Evolutionary conservation across 2,329 filamentous ascomycete species (phyloP), one percentile per base, ranked within the genome.

Genomic region (Aphanoascus verrucosus): DNA sequence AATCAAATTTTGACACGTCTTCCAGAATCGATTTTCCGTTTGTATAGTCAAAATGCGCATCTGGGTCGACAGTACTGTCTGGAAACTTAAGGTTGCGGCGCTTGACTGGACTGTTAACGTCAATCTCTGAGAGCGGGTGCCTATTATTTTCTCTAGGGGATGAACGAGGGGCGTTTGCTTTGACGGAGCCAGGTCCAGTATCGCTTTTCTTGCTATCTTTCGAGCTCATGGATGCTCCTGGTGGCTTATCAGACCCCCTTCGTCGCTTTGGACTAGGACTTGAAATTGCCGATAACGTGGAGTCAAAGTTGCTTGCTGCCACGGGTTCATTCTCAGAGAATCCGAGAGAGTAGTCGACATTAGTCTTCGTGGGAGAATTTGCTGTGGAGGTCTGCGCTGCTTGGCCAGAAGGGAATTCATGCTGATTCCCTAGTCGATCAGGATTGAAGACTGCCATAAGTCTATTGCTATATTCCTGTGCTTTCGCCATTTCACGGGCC

Each of bases 401-500:
- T 28, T 28, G 23, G 23, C 23, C 23, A 7, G 20, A 44, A 11
- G 45, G 45, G 5, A n/a, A 4, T 20, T 12, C 12, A 15, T 35
- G 19, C 7, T n/a, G 28, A 35, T 15, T 3, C 7, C 17, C 23
- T 5, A 9, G 23, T 5, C 14, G 28, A 31, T 37, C 32, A 23
- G 23, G 48, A 5, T 32, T 41, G 20, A 55, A 52, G 19, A 70
- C 66, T 14, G 59, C 60, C 67, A 71, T 70, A 3, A 70, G 54
- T 11, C 65, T 63, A 12, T 64, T 60, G 19, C 69, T 70, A 44
- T 70, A 65, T 51, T 70, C 65, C 49, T 69, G 68, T 1, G 67
- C 68, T 53, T 69, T 67, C 1, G 65, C 67, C 35, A 70, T 69
- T 52, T 71, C 67, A 8, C 65, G 64, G 17, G 67, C 66, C 56